Conservation (phyloP, 257 asterid species). For the Schizonepeta tenuifolia region DNA sequence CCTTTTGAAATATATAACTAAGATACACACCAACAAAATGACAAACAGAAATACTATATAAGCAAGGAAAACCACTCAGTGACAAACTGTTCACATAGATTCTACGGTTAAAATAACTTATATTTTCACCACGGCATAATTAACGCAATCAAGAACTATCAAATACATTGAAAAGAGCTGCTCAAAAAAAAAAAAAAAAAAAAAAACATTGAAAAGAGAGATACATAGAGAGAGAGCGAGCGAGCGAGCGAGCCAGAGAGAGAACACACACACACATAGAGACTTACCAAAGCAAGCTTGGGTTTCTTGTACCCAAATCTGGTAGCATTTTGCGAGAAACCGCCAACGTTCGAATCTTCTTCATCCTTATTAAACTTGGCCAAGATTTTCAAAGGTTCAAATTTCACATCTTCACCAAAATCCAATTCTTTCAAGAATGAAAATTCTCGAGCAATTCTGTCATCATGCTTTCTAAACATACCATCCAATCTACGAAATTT, state of each 20-base stretch:
- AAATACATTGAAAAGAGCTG: not conserved
- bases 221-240: too few species aligned
- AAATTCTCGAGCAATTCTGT: constrained; percentile 42
- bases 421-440: constrained; percentile 62
- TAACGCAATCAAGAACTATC: constrained; percentile 14
- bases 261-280: not conserved
- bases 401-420: constrained; percentile 75
- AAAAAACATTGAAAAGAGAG: not conserved
- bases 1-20: constrained; percentile 5
- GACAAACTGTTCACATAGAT: not conserved
- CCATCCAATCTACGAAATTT: constrained; percentile 31
- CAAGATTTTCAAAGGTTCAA: constrained; percentile 58
- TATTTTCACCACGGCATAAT: not conserved
- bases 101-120: not conserved
- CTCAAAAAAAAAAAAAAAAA: too few species aligned
- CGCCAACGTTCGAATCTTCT: constrained; percentile 41
- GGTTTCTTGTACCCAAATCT: constrained; percentile 74
- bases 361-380: constrained; percentile 57
- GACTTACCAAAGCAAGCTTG: constrained; percentile 76
- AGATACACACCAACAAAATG: not conserved
- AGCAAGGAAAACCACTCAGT: constrained; percentile 1
- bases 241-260: too few species aligned
- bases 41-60: constrained; percentile 17
- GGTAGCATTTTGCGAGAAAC: constrained; percentile 45
- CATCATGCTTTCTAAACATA: constrained; percentile 39